These are phyloP conservation scores for Panellus pusillus DNA, from an alignment of 768 basidiomycete species.

Conservation along the genomic window DNA sequence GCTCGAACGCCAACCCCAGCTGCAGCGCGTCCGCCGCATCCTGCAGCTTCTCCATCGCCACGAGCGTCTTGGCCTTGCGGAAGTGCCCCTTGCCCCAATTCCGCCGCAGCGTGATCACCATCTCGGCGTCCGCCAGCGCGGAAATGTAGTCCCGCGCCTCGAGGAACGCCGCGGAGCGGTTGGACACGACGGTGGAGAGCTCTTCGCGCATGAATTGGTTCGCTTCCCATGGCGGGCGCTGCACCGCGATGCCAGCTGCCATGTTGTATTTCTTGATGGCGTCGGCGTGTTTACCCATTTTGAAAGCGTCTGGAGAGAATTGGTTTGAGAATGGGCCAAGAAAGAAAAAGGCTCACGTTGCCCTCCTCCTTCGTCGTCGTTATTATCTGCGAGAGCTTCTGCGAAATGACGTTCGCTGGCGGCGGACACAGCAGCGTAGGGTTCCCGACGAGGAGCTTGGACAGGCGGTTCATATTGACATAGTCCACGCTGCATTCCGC, in stretches of 20 bases:
- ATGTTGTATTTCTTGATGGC: conserved; percentile 81
- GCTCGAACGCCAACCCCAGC: conserved; percentile 85
- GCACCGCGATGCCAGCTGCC: conserved; percentile 73
- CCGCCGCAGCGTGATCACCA: conserved; percentile 79
- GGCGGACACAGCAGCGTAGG: conserved; percentile 78
- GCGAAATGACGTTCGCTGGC: conserved; percentile 73
- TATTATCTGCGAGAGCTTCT: conserved; percentile 73
- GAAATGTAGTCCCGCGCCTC: conserved; percentile 74
- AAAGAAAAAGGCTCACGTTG: conserved; percentile 60
- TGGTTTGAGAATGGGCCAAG: conserved; percentile 27
- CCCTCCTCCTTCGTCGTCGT: conserved; percentile 89
- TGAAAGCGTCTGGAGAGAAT: conserved; percentile 66
- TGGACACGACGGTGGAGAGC: conserved; percentile 84
- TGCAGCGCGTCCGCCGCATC: conserved; percentile 83
- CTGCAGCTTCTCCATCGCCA: conserved; percentile 62
- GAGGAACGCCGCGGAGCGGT: conserved; percentile 85
- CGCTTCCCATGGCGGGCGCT: conserved; percentile 90
- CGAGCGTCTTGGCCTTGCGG: conserved; percentile 86
- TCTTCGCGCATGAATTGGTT: conserved; percentile 85
- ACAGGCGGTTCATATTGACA: conserved; percentile 70
- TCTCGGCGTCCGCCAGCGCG: conserved; percentile 87
- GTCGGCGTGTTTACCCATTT: conserved; percentile 61
- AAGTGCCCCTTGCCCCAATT: conserved; percentile 97
- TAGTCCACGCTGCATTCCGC: conserved; percentile 74
- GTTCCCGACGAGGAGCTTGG: conserved; percentile 66